Evolutionary conservation across 176 grass and related monocot species (phyloP), one percentile per base, ranked within the genome.

Genomic region (Avena atlantica): DNA sequence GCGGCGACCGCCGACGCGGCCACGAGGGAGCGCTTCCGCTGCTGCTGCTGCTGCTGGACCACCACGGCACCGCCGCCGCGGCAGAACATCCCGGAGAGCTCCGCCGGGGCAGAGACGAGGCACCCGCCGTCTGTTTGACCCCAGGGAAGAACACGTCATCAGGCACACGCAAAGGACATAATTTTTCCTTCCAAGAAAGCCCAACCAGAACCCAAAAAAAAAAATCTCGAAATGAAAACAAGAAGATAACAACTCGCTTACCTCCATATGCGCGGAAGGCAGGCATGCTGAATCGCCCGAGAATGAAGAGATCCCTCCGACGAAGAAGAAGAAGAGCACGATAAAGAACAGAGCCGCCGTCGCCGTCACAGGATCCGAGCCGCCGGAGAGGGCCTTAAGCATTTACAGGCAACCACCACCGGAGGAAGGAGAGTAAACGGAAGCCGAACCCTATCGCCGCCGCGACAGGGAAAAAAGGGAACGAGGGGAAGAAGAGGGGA

Each of bases 401-500:
- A 97, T 96, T 74, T 77, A 92, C 94, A 83, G 83, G 86, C 72
- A 17, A 76, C 8, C 6, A 8, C 63, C 6, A 15, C 80, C 65
- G 65, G 56, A 47, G 53, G 21, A 58, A 36, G 71, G 16, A 5
- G 0, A 19, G 12, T 4, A 58, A 10, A 57, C 27, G 63, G 55
- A 15, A 44, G 75, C 81, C 36, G 84, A 93, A 93, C 89, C 89
- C 94, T 93, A 88, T 78, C 68, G 81, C 76, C 55, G 63, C 52
- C 64, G 78, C 85, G 86, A 91, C 49, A 89, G 94, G 89, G 89
- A 61, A 93, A 90, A 91, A 88, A 88, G 37, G 81, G 4, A 12
- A 81, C 42, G 7, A 21, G 31, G 3, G n/a, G 21, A 49, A 4
- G 23, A 40, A 45, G 40, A 36, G 16, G 53, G 5, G 56, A 31